These are phyloP conservation scores for Scleromitrula shiraiana DNA, from an alignment of 2,329 filamentous ascomycete species.

Conservation along the genomic window DNA sequence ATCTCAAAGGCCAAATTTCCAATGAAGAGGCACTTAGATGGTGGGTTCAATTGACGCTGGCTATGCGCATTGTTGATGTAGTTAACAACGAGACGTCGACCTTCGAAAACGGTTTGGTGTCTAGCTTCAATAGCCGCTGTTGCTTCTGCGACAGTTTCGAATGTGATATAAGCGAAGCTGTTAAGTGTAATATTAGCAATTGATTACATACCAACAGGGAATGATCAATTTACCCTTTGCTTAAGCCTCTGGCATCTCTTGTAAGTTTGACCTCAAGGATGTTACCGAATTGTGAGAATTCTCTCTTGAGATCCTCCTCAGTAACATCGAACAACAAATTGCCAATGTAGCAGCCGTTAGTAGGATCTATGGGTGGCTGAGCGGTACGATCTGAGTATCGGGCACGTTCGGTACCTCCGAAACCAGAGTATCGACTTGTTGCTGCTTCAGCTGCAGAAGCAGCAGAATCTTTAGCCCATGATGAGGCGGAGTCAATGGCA, in stretches of 20 bases:
- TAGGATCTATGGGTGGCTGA: conserved; percentile 8
- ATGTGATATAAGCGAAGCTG: conserved; percentile 62
- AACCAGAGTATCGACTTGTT: neutral
- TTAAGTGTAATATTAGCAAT: neutral
- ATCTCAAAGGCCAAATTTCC: conserved; percentile 84
- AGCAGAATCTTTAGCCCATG: conserved; percentile 10
- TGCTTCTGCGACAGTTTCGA: conserved; percentile 44
- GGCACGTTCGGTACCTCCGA: neutral
- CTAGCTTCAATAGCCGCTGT: conserved; percentile 47
- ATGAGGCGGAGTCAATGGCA: conserved; percentile 19
- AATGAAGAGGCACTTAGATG: conserved; percentile 65
- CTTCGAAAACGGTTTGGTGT: conserved; percentile 53
- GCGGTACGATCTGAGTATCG: neutral
- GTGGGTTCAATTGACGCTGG: conserved; percentile 31
- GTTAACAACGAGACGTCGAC: conserved; percentile 55
- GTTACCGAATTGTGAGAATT: conserved; percentile 50
- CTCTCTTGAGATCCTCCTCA: conserved; percentile 47
- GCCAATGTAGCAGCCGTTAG: conserved; percentile 49
- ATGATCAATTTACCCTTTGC: conserved; percentile 52
- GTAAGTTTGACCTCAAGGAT: conserved; percentile 47
- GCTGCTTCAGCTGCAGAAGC: conserved; percentile 11
- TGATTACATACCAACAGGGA: neutral
- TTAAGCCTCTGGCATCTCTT: conserved; percentile 53
- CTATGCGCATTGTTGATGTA: conserved; percentile 33
- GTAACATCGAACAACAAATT: conserved; percentile 65